Percentiles rank a stretch among this genome's conserved stretches.
These are phyloP conservation scores for Neurospora sp. DNA, from an alignment of 495 filamentous ascomycete species.

Conservation along the genomic window DNA sequence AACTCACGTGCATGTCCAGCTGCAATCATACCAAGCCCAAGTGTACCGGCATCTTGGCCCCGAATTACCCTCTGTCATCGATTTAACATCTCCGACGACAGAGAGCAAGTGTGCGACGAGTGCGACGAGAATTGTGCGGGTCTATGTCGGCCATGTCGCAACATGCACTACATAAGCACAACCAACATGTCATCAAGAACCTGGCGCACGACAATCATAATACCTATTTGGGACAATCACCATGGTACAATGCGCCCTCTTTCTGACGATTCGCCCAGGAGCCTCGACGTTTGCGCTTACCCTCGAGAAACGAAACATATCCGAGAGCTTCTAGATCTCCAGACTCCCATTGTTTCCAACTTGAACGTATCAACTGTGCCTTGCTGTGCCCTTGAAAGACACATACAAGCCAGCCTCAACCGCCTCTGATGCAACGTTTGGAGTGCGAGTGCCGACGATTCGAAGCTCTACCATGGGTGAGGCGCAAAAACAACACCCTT, in stretches of 20 bases:
- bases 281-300: neutral
- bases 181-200: neutral
- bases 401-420: neutral
- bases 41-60: neutral
- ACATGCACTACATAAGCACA: neutral
- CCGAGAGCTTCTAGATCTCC: neutral
- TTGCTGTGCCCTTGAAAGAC: neutral
- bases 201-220: neutral
- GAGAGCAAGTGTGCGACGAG: neutral
- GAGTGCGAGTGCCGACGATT: neutral
- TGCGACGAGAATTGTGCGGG: neutral
- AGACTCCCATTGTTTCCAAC: neutral
- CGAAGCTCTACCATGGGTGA: neutral
- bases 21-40: neutral
- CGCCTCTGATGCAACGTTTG: neutral
- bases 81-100: neutral
- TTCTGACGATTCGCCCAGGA: neutral
- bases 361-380: neutral
- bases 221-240: neutral
- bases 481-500: neutral
- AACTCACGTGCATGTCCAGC: neutral
- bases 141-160: neutral
- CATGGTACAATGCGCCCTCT: neutral
- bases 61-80: neutral
- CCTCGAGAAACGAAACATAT: neutral